Conservation (phyloP, 2,329 filamentous ascomycete genomes). For the Monosporascus ibericus region DNA sequence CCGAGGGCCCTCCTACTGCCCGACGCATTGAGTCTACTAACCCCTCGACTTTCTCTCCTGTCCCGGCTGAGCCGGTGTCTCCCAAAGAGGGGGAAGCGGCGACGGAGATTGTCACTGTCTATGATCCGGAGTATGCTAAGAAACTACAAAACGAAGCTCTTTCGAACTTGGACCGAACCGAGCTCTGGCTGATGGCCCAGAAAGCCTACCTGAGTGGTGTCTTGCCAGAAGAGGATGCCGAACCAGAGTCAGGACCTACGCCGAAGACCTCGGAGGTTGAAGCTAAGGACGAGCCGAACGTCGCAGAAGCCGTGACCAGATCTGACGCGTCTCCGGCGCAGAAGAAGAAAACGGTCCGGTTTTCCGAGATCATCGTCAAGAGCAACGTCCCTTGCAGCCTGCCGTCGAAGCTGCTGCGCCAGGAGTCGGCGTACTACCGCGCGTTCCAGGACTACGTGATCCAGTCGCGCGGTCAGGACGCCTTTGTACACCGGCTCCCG, state of each 20-base stretch:
- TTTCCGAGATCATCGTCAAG: slow-evolving; percentile 50
- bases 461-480: slow-evolving; percentile 61
- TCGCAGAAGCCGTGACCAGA: slow-evolving; percentile 20
- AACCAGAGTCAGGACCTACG: slow-evolving; percentile 27
- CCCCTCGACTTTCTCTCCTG: slow-evolving; percentile 25
- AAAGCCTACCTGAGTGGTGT: slow-evolving; percentile 68
- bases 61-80: slow-evolving; percentile 30
- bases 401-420: slow-evolving; percentile 45
- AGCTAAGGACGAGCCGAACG: slow-evolving; percentile 24
- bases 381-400: slow-evolving; percentile 42
- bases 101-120: slow-evolving; percentile 62
- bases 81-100: slow-evolving; percentile 50
- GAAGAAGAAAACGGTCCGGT: slow-evolving; percentile 71
- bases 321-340: slow-evolving; percentile 16
- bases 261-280: slow-evolving; percentile 30
- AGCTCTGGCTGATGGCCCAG: slow-evolving; percentile 80
- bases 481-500: slow-evolving; percentile 76
- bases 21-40: slow-evolving; percentile 20
- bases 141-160: slow-evolving; percentile 66
- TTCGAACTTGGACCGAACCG: slow-evolving; percentile 77
- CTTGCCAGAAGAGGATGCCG: slow-evolving; percentile 43
- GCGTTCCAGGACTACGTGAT: slow-evolving; percentile 74
- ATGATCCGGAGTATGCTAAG: slow-evolving; percentile 67
- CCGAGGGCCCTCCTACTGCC: slow-evolving; percentile 23
- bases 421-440: slow-evolving; percentile 79